phyloP scores from a whole-genome alignment of 495 filamentous ascomycete species.

The Ascobolus immersus region DNA sequence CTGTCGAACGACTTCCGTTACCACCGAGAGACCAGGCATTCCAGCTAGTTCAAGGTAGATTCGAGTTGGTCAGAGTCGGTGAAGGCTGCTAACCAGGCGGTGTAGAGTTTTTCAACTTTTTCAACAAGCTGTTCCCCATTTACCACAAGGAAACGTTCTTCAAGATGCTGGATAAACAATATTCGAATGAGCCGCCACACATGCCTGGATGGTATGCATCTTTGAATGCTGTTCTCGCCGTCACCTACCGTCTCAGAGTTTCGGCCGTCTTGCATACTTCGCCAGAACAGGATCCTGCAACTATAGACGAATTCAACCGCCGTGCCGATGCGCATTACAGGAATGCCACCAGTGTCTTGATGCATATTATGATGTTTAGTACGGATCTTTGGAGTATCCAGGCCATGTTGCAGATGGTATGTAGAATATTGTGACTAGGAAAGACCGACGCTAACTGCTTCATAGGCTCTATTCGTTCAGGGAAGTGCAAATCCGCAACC shows the following conservation, averaged over 20 bases:
- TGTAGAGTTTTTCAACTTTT: conserved; percentile 78
- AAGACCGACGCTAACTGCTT: background rate
- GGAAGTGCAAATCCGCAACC: conserved; percentile 94
- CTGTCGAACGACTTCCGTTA: conserved; percentile 50
- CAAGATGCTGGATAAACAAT: conserved; percentile 80
- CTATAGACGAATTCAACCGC: conserved; percentile 54
- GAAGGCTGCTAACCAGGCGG: background rate
- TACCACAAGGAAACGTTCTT: conserved; percentile 97
- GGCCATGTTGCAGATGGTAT: conserved; percentile 73
- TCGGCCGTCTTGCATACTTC: no score
- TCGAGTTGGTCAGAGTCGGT: conserved; percentile 5
- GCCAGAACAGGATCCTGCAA: no score
- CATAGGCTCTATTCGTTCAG: conserved; percentile 66
- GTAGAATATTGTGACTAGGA: conserved; percentile 3
- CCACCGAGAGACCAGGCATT: conserved; percentile 53
- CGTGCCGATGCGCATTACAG: conserved; percentile 89
- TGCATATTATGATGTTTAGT: conserved; percentile 82
- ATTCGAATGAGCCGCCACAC: conserved; percentile 76
- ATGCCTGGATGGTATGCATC: conserved; percentile 97
- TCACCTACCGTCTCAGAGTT: conserved; percentile 73
- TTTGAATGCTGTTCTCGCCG: conserved; percentile 78
- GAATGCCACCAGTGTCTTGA: conserved; percentile 79
- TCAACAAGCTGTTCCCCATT: conserved; percentile 94
- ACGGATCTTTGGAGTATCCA: conserved; percentile 94
- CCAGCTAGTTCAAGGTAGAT: conserved; percentile 42